phyloP scores from a whole-genome alignment of 2,329 filamentous ascomycete species.

The Ceratocystis diversiconidia region DNA sequence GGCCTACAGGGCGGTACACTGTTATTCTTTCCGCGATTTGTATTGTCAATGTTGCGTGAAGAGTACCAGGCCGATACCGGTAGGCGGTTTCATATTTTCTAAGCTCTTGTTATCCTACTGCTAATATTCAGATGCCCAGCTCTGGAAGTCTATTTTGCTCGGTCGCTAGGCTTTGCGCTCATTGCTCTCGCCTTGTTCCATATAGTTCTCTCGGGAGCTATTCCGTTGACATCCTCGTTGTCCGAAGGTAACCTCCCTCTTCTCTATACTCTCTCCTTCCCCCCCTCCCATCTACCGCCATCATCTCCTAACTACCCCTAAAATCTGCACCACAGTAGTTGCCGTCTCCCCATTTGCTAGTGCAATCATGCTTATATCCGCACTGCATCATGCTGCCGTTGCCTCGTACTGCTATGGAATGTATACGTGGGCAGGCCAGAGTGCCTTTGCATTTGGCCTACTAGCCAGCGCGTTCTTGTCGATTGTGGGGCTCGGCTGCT shows the following conservation, averaged over 20 bases:
- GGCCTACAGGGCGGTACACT: constrained; percentile 34
- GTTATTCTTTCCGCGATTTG: constrained; percentile 34
- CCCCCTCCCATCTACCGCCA: constrained; percentile 14
- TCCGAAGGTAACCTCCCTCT: constrained; percentile 25
- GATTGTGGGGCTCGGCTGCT: constrained; percentile 33
- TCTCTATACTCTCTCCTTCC: neutral
- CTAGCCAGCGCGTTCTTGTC: constrained; percentile 43
- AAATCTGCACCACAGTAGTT: constrained; percentile 17
- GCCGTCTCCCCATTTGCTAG: constrained; percentile 46
- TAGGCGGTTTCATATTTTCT: constrained; percentile 20
- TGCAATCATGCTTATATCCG: constrained; percentile 52
- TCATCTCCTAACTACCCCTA: neutral
- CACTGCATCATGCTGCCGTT: constrained; percentile 46
- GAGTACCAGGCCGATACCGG: constrained; percentile 25
- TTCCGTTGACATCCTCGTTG: constrained; percentile 45
- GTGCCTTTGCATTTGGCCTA: constrained; percentile 46
- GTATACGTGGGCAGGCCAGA: constrained; percentile 42
- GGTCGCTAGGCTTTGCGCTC: constrained; percentile 53
- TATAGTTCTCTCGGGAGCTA: constrained; percentile 54
- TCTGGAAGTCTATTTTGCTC: constrained; percentile 60
- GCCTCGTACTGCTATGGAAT: constrained; percentile 56
- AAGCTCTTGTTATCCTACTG: neutral
- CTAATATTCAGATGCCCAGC: constrained; percentile 25
- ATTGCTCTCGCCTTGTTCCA: constrained; percentile 48
- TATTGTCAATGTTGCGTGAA: constrained; percentile 31